Evolutionary conservation across 441 rosid species (phyloP).

Genomic region (Capsella rubella): DNA sequence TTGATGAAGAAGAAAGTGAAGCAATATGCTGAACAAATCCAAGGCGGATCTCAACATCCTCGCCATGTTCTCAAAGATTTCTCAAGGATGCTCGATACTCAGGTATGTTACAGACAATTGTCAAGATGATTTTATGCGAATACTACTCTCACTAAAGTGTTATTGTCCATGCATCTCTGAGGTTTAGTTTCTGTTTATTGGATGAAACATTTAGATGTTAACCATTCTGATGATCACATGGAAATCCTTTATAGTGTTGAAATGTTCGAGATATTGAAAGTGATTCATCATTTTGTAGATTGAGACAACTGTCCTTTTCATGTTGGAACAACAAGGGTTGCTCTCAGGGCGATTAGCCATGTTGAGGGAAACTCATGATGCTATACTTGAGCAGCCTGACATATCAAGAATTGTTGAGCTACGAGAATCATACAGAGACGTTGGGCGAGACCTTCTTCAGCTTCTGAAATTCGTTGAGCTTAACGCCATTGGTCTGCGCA

Average conservation of each 20-base stretch:
- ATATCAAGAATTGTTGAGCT: constrained; percentile 66
- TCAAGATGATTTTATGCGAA: not conserved
- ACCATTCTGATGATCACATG: constrained; percentile 5
- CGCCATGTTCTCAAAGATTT: constrained; percentile 96
- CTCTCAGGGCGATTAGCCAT: constrained; percentile 73
- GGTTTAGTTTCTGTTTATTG: constrained; percentile 11
- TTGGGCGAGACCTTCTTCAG: constrained; percentile 80
- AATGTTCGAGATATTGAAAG: constrained; percentile 9
- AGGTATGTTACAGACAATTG: constrained; percentile 52
- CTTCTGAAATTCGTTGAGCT: constrained; percentile 89
- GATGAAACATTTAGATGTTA: not conserved
- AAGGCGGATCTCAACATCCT: constrained; percentile 76
- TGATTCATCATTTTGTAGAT: constrained; percentile 59
- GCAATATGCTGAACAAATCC: constrained; percentile 85
- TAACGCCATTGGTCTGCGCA: constrained; percentile 91
- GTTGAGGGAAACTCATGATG: constrained; percentile 74
- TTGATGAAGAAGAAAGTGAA: constrained; percentile 94
- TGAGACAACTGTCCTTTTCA: constrained; percentile 90
- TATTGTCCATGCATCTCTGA: not conserved
- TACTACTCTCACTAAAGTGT: not conserved
- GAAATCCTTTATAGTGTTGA: not conserved
- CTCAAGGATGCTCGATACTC: constrained; percentile 93
- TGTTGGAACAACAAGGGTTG: constrained; percentile 97
- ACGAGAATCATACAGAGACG: constrained; percentile 80
- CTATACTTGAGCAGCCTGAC: constrained; percentile 72